phyloP scores from a whole-genome alignment of 2,329 filamentous ascomycete species.

The Aspergillus quadricinctus region DNA sequence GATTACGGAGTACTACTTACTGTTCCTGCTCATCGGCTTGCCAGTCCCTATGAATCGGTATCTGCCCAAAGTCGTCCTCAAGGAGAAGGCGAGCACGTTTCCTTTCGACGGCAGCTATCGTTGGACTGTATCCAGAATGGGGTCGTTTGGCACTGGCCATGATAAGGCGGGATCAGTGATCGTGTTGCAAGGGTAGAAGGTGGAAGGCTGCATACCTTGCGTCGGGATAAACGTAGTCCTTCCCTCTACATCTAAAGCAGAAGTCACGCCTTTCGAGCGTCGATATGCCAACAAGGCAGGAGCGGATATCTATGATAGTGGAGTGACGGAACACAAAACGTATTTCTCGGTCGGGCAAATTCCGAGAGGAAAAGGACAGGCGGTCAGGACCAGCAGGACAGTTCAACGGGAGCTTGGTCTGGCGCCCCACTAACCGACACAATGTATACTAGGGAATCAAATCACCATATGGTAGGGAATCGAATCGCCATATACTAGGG shows the following conservation, averaged over 20 bases:
- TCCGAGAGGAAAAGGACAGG: too few relatives aligned
- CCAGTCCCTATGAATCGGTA: neutral
- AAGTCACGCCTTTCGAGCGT: neutral
- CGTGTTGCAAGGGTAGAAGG: too few relatives aligned
- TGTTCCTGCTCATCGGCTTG: neutral
- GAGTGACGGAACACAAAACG: neutral
- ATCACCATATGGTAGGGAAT: too few relatives aligned
- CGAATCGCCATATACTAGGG: too few relatives aligned
- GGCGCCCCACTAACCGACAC: too few relatives aligned
- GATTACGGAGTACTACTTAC: neutral
- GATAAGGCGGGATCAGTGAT: neutral
- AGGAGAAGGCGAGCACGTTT: neutral
- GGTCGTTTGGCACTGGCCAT: neutral
- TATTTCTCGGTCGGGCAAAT: neutral
- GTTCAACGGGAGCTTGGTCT: too few relatives aligned
- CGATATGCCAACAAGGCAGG: neutral
- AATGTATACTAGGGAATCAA: too few relatives aligned
- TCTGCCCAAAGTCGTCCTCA: neutral
- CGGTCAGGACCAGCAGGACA: too few relatives aligned
- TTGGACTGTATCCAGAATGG: neutral
- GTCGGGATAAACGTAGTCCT: too few relatives aligned
- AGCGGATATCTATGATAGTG: neutral
- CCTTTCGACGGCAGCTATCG: conserved; percentile 1
- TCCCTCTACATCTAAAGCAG: neutral
- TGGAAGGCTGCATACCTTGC: too few relatives aligned